Base-by-base conservation (phyloP, 441 rosid genomes). In the Adansonia gregorii region DNA sequence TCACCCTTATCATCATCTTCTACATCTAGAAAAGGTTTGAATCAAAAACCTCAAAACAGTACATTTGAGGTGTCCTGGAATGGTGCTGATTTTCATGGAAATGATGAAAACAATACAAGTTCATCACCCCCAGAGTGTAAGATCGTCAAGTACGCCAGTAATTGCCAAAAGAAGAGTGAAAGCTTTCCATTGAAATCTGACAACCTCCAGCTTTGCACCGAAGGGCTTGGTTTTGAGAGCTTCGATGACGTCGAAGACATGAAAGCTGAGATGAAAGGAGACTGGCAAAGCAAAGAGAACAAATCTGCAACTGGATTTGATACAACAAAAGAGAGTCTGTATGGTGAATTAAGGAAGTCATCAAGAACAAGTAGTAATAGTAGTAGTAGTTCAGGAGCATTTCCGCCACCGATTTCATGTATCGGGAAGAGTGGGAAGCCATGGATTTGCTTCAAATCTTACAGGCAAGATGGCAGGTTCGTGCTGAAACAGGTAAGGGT, bases 211-310 rank as follows among this genome's bases (percentile, higher is more conserved):
- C 85, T 95, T 2, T 95, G 99, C 83, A 95, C 98, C 0, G 99
- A 95, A 79, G 97, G 98, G 43, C 90, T 95, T 14, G 99, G 99
- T 45, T 94, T 88, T 48, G 99, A 95, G 82, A 95, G 98, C 82
- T 92, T 84, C 31, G 97, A 86, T 66, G 93, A 86, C 48, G 88
- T 90, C 5, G 92, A 85, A 73, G 91, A 91, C 76, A 54, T 80
- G 76, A 86, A 82, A 77, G 81, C 65, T 12, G 85, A 84, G 24
- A 73, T 56, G 46, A 82, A 79, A 17, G 67, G 72, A 76, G 82
- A 69, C 17, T 9, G 83, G 85, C 68, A 80, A 19, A 60, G 76
- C 39, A 76, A 59, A 52, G 85, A 78, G 59, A 54, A 82, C 68
- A 83, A 22, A 77, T 51, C 48, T 22, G 15, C 43, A 8, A 31